Percentiles rank a stretch among this genome's conserved stretches.
phyloP scores from a whole-genome alignment of 345 rosid species.

The Moricandia moricandioides region DNA sequence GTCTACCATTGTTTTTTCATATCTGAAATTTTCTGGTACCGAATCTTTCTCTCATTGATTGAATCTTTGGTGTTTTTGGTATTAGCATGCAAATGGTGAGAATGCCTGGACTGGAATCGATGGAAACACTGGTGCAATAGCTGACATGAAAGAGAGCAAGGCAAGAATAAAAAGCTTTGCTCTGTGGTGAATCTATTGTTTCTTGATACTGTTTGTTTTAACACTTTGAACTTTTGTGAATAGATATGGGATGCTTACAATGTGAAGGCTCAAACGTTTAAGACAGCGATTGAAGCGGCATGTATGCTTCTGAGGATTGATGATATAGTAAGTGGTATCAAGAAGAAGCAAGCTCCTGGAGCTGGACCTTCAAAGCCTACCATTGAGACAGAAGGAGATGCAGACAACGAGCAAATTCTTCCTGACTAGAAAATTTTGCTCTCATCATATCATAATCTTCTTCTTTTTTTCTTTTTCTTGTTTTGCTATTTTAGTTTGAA shows the following conservation, averaged over 20 bases:
- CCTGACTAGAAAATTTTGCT: conserved; percentile 50
- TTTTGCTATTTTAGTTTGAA: neutral
- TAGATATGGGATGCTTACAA: conserved; percentile 98
- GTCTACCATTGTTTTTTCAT: neutral
- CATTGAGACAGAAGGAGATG: conserved; percentile 89
- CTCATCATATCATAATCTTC: neutral
- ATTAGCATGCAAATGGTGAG: conserved; percentile 93
- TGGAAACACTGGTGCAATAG: conserved; percentile 83
- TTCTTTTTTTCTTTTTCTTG: neutral
- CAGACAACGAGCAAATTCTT: conserved; percentile 84
- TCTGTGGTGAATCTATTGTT: neutral
- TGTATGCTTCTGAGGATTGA: conserved; percentile 93
- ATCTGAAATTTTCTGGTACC: neutral
- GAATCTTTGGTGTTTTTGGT: neutral
- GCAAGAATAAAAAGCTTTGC: conserved; percentile 29
- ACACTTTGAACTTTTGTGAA: neutral
- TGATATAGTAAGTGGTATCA: conserved; percentile 95
- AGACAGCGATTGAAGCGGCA: conserved; percentile 91
- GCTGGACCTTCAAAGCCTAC: conserved; percentile 65
- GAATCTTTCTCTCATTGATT: neutral
- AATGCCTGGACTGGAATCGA: conserved; percentile 96
- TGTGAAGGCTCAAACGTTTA: conserved; percentile 91
- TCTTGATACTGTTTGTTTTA: neutral
- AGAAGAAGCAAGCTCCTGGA: conserved; percentile 91
- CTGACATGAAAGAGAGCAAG: conserved; percentile 89